These are phyloP conservation scores for Magnaporthiopsis rhizophila DNA, from an alignment of 2,329 filamentous ascomycete genomes.

Conservation along the genomic window DNA sequence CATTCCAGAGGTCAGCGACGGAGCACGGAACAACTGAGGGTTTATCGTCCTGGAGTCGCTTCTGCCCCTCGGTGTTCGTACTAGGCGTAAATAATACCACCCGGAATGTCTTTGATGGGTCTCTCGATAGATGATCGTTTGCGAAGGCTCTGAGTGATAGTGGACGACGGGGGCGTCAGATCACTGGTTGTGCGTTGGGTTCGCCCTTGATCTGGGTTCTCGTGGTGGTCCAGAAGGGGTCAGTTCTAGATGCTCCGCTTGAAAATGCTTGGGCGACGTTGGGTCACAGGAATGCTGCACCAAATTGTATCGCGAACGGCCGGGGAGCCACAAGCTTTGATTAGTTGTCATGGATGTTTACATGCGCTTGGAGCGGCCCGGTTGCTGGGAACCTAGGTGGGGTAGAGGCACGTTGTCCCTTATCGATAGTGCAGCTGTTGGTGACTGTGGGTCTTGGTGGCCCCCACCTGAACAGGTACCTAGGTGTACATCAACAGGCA, in stretches of 20 bases:
- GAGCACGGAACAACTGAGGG: too few species aligned
- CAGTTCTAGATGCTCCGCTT: neutral
- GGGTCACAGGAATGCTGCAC: neutral
- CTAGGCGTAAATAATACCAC: neutral
- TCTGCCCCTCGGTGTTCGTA: neutral
- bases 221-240: neutral
- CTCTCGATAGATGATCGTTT: neutral
- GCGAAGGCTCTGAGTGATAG: too few species aligned
- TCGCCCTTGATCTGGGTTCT: neutral
- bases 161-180: neutral
- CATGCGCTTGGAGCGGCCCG: neutral
- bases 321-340: neutral
- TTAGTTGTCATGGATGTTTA: neutral
- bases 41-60: neutral
- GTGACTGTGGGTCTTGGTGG: too few species aligned
- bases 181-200: neutral
- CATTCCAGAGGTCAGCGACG: neutral
- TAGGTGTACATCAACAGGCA: too few species aligned
- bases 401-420: too few species aligned
- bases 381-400: neutral
- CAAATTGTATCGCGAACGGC: neutral
- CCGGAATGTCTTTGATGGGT: neutral
- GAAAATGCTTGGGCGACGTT: neutral
- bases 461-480: too few species aligned
- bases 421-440: neutral